Evolutionary conservation across 2,329 filamentous ascomycete genomes (phyloP).

Genomic region (Bertia moriformis): DNA sequence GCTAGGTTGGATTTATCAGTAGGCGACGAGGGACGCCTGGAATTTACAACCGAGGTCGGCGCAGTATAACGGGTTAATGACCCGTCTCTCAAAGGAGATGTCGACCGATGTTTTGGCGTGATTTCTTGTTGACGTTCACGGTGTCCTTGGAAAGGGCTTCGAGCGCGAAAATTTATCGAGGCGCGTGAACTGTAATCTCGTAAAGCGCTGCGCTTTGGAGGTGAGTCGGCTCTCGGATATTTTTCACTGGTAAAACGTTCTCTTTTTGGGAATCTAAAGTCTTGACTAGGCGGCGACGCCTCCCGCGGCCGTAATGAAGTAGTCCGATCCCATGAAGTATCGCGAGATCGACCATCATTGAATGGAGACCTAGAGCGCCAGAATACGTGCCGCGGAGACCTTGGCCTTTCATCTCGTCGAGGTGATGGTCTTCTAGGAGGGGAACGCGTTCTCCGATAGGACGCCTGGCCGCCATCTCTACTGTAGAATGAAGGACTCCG

Average conservation of each 20-base stretch:
- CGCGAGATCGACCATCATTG: background rate
- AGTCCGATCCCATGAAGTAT: background rate
- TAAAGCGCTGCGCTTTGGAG: too few relatives aligned
- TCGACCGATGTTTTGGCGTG: background rate
- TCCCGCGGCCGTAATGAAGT: constrained; percentile 13
- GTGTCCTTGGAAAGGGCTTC: background rate
- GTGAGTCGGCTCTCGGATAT: too few relatives aligned
- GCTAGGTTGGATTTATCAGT: background rate
- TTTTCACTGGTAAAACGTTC: too few relatives aligned
- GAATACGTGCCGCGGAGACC: constrained; percentile 17
- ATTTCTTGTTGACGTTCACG: background rate
- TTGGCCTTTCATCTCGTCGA: constrained; percentile 18
- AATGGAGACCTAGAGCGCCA: constrained; percentile 13
- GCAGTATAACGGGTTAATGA: background rate
- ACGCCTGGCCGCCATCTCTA: constrained; percentile 11
- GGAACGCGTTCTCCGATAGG: constrained; percentile 16
- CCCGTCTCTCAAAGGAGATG: background rate
- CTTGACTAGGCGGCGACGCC: constrained; percentile 15
- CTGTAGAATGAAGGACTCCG: constrained; percentile 20
- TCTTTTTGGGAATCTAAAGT: constrained; percentile 15
- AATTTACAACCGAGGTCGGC: background rate
- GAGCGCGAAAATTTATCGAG: background rate
- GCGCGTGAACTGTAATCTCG: too few relatives aligned
- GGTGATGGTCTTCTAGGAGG: constrained; percentile 22
- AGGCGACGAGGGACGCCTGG: background rate